A percentile compares a stretch with the other conserved stretches of the same genome.
phyloP scores from a whole-genome alignment of 176 grass and related monocot genomes.

The Oryza glaberrima region DNA sequence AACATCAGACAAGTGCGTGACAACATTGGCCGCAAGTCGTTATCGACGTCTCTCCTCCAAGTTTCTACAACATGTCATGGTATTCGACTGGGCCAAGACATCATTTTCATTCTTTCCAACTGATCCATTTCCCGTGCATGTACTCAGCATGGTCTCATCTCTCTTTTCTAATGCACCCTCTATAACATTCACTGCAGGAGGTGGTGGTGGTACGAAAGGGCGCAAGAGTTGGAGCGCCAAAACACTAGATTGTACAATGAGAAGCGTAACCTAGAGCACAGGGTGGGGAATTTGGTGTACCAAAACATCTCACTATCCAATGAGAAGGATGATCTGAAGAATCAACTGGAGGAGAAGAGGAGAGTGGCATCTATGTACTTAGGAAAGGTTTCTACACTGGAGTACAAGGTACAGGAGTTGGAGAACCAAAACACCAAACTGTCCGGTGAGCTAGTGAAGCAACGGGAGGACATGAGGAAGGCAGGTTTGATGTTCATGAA shows the following conservation, averaged over 20 bases:
- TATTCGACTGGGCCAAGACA: background rate
- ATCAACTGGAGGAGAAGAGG: too few species aligned
- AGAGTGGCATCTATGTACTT: too few species aligned
- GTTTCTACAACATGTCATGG: background rate
- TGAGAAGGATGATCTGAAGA: too few species aligned
- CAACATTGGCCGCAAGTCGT: background rate
- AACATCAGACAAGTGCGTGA: background rate
- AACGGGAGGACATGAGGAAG: conserved; percentile 1
- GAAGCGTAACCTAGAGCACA: too few species aligned
- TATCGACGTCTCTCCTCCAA: background rate
- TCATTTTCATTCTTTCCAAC: background rate
- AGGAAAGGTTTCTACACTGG: too few species aligned
- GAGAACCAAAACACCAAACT: background rate
- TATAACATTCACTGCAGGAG: background rate
- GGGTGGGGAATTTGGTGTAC: too few species aligned
- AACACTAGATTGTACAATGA: too few species aligned
- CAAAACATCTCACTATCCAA: too few species aligned
- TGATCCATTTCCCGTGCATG: background rate
- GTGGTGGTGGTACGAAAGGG: too few species aligned
- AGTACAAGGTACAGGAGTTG: too few species aligned
- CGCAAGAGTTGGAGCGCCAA: too few species aligned
- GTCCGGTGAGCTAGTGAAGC: background rate
- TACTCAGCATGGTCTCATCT: too few species aligned
- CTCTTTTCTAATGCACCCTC: background rate
- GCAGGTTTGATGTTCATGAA: background rate